Percentiles rank a stretch among this genome's conserved stretches.
phyloP scores from a whole-genome alignment of 2,329 filamentous ascomycete genomes.

The Xylariaceae sp. region DNA sequence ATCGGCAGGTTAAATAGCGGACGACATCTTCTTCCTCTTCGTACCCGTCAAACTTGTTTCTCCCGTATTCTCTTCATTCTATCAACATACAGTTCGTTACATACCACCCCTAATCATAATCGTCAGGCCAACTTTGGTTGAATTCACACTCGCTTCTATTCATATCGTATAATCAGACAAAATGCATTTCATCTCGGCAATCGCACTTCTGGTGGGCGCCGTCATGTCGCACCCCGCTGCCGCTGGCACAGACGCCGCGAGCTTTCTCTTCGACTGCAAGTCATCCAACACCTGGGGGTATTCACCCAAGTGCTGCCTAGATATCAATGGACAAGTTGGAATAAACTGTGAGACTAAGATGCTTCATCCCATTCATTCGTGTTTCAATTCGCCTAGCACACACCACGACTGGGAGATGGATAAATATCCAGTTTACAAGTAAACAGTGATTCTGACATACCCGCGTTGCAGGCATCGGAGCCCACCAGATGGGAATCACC shows the following conservation, averaged over 20 bases:
- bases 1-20: conserved; percentile 1
- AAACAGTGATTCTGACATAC: conserved; percentile 2
- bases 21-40: background rate
- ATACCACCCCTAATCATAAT: background rate
- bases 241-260: conserved; percentile 5
- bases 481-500: conserved; percentile 32
- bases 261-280: conserved; percentile 33
- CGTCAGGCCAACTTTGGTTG: background rate
- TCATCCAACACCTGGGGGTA: conserved; percentile 31
- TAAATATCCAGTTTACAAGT: background rate
- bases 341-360: conserved; percentile 33
- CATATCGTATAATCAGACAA: background rate
- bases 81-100: too few relatives aligned
- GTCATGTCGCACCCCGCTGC: conserved; percentile 19
- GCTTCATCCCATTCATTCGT: background rate
- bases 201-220: conserved; percentile 24
- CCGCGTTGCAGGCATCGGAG: conserved; percentile 27
- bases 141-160: background rate
- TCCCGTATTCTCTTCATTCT: background rate
- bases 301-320: conserved; percentile 35
- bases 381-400: background rate
- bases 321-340: conserved; percentile 38
- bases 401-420: background rate
- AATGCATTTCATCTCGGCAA: conserved; percentile 27
- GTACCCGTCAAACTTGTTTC: too few relatives aligned